Conservation (phyloP, 805 yeast species). For the Yamadazyma sp. region DNA sequence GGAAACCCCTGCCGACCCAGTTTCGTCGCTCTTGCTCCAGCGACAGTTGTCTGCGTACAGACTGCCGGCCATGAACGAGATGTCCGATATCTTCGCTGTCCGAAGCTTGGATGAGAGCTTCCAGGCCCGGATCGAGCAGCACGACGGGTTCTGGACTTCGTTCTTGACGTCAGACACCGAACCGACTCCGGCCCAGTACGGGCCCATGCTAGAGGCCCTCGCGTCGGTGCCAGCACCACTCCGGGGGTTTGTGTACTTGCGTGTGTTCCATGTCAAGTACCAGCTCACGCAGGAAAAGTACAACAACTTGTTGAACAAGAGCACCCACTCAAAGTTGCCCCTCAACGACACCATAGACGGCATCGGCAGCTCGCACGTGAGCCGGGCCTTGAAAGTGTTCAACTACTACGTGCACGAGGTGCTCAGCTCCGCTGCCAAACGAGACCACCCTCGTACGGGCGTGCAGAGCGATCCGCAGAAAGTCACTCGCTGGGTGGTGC, state of each 20-base stretch:
- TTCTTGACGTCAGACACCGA: slow-evolving; percentile 7
- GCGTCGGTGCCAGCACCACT: slow-evolving; percentile 30
- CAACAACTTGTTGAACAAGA: slow-evolving; percentile 28
- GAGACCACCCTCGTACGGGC: slow-evolving; percentile 2
- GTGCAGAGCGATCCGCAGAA: slow-evolving; percentile 1
- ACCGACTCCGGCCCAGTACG: no score
- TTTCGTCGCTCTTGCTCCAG: slow-evolving; percentile 4
- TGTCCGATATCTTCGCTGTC: slow-evolving; percentile 18
- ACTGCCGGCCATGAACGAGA: slow-evolving; percentile 26
- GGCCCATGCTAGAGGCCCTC: no score
- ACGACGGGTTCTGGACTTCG: slow-evolving; percentile 11
- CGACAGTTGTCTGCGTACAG: slow-evolving; percentile 23
- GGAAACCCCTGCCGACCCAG: slow-evolving; percentile 1
- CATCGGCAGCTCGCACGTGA: slow-evolving; percentile 17
- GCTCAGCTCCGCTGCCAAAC: slow-evolving; percentile 10
- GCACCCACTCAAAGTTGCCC: slow-evolving; percentile 13
- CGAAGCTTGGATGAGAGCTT: slow-evolving; percentile 13
- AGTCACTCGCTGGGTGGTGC: not conserved
- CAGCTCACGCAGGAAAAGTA: slow-evolving; percentile 32
- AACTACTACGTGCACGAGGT: slow-evolving; percentile 31
- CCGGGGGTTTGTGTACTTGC: slow-evolving; percentile 33
- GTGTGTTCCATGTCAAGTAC: slow-evolving; percentile 30
- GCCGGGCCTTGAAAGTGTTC: slow-evolving; percentile 31
- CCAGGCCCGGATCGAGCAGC: slow-evolving; percentile 3
- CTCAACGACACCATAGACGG: slow-evolving; percentile 11